Evolutionary conservation across 2,329 filamentous ascomycete genomes (phyloP), one percentile per base, ranked within the genome.

Genomic region (Scleromitrula shiraiana): DNA sequence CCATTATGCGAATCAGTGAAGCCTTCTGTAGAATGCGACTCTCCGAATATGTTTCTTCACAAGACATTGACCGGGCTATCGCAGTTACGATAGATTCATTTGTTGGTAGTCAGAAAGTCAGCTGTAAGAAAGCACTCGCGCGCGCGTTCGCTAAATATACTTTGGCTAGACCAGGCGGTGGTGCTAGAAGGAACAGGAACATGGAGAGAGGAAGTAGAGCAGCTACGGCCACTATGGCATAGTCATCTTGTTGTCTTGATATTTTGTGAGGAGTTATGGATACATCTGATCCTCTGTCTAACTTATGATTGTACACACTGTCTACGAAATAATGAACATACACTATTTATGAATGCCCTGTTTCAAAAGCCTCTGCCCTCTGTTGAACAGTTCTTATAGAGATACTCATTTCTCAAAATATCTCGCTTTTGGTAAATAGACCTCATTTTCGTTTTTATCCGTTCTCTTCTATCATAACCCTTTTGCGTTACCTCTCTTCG

Each of bases 21-120:
- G 72, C 90, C 0, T 98, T 98, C 70, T 94, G 87, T 68, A 91
- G 95, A 63, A 98, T 98, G 93, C 85, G 93, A 12, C 74, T 98
- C n/a, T 93, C 87, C 0, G 93, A 98, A 57, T 97, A 95, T 72
- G 95, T 91, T 68, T 84, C 85, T 5, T 71, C 85, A 2, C 79
- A 85, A 51, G 93, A 98, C 63, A 95, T 98, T 59, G 93, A 98
- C 68, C 88, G 93, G 36, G 93, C 93, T 50, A 98, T 98, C 62
- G 88, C 90, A 12, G 93, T 98, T 6, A 95, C 93, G 0, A 88
- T 98, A 2, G 90, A 97, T 57, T 94, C 87, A 48, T 98, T 98
- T 63, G 88, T 98, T 36, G 88, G 86, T 52, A 94, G 87, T 60
- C 93, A 98, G 67, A 98, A 98, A 73, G 81, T 97, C 61, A 95